Percentiles rank a stretch among this genome's conserved stretches.
phyloP scores from a whole-genome alignment of 2,329 filamentous ascomycete species.

The Hymenoscyphus fructigenus region DNA sequence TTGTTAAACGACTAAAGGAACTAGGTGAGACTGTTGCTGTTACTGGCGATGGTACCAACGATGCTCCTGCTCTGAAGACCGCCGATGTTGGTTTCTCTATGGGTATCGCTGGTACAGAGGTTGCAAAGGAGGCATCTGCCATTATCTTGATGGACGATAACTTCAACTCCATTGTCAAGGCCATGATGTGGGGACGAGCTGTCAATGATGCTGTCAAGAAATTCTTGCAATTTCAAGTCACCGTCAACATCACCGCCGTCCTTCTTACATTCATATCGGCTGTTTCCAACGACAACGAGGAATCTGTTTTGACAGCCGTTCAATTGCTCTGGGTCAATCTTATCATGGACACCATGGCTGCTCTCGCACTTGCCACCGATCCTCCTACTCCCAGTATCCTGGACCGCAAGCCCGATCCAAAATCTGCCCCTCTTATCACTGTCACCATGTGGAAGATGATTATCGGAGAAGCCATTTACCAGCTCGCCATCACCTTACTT shows the following conservation, averaged over 20 bases:
- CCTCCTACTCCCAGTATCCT: conserved; percentile 68
- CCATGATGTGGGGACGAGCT: conserved; percentile 60
- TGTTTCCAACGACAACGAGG: conserved; percentile 60
- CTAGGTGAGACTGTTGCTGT: conserved; percentile 67
- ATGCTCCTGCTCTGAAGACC: conserved; percentile 63
- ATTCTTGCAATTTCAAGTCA: conserved; percentile 59
- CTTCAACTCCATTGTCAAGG: conserved; percentile 62
- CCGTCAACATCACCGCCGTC: conserved; percentile 79
- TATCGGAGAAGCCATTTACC: conserved; percentile 85
- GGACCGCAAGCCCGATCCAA: conserved; percentile 72
- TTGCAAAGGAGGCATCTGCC: conserved; percentile 60
- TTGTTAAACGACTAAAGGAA: conserved; percentile 63
- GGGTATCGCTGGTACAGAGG: conserved; percentile 65
- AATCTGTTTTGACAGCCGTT: conserved; percentile 73
- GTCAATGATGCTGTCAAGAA: conserved; percentile 55
- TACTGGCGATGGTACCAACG: conserved; percentile 66
- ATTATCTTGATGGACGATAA: conserved; percentile 65
- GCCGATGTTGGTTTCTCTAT: conserved; percentile 68
- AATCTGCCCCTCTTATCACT: conserved; percentile 75
- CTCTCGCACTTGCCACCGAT: conserved; percentile 72
- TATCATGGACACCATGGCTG: conserved; percentile 83
- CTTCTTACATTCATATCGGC: conserved; percentile 75
- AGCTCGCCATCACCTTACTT: conserved; percentile 75
- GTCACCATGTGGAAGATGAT: conserved; percentile 99
- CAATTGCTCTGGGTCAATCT: conserved; percentile 82